Conservation (phyloP, 139 green algal genomes). For the Chlorella sp. region DNA sequence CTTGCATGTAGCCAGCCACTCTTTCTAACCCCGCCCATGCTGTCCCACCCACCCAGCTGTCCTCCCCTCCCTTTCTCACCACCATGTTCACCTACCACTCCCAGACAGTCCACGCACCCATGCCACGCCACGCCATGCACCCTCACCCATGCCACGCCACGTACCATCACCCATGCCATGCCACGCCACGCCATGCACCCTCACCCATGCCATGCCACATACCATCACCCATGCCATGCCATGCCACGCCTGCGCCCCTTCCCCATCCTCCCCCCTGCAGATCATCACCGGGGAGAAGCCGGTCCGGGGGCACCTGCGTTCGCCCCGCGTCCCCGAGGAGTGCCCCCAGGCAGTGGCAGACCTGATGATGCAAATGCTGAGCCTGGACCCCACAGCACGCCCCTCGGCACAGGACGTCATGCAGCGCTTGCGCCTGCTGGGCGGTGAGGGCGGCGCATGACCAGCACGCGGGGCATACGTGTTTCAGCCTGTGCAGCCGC, state of each 20-base stretch:
- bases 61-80: no score
- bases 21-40: no score
- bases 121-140: not conserved
- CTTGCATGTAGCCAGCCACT: no score
- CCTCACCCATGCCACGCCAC: not conserved
- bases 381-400: not conserved
- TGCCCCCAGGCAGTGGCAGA: slow-evolving; percentile 12
- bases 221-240: not conserved
- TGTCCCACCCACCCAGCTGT: no score
- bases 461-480: no score
- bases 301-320: not conserved
- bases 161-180: not conserved
- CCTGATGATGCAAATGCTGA: slow-evolving; percentile 2
- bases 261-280: not conserved
- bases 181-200: no score
- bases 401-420: not conserved
- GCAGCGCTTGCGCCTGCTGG: not conserved
- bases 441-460: no score
- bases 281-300: slow-evolving; percentile 15
- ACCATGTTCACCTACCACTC: no score
- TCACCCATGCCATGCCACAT: not conserved
- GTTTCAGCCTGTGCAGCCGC: no score
- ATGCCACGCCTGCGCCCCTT: no score
- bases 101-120: no score
- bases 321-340: not conserved